phyloP scores from a whole-genome alignment of 495 filamentous ascomycete species.

The Delitschia confertaspora region DNA sequence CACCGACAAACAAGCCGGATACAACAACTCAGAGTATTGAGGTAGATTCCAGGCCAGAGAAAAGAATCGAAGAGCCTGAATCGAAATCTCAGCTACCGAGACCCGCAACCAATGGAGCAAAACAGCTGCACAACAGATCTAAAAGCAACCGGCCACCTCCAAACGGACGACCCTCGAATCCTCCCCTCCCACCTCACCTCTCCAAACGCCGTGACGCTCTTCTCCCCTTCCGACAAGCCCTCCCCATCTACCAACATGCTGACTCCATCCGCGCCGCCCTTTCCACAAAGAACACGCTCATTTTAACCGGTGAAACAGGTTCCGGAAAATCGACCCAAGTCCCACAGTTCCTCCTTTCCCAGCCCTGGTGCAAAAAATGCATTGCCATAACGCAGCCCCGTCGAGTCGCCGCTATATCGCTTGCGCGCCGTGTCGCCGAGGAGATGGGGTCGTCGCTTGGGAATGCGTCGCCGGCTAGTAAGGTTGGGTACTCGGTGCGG shows the following conservation, averaged over 20 bases:
- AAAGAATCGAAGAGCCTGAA: background rate
- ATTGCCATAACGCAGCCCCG: conserved; percentile 95
- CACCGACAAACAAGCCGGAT: background rate
- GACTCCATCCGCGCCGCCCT: conserved; percentile 59
- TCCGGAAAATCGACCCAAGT: conserved; percentile 96
- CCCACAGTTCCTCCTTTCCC: conserved; percentile 75
- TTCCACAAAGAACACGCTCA: conserved; percentile 58
- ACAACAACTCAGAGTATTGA: background rate
- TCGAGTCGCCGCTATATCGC: conserved; percentile 86
- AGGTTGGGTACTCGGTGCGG: conserved; percentile 87
- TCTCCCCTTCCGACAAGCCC: conserved; percentile 47
- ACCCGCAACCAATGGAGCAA: background rate
- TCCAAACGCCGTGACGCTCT: conserved; percentile 33
- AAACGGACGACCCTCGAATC: background rate
- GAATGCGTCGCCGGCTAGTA: conserved; percentile 52
- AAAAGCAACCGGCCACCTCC: background rate
- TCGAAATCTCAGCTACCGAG: background rate
- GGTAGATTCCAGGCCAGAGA: background rate
- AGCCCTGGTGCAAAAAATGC: conserved; percentile 76
- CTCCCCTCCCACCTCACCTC: background rate
- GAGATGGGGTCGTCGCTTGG: conserved; percentile 82
- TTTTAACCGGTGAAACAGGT: conserved; percentile 90
- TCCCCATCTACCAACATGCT: conserved; percentile 74
- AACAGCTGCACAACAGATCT: no score
- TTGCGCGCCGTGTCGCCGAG: conserved; percentile 78